Percentiles rank a stretch among this genome's conserved stretches.
phyloP scores from a whole-genome alignment of 257 asterid genomes.

The Leptodermis oblonga region DNA sequence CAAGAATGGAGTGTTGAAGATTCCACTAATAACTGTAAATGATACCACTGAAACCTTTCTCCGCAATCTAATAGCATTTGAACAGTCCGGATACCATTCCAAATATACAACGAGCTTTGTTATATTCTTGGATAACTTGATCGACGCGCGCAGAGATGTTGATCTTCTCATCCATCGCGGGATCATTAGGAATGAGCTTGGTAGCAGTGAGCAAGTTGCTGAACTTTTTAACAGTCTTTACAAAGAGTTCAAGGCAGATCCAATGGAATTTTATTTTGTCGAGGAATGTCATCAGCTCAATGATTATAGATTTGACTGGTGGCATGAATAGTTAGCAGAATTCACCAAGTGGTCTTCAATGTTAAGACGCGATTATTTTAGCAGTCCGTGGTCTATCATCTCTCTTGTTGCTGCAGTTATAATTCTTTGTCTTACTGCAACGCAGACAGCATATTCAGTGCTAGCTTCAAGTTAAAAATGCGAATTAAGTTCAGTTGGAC shows the following conservation, averaged over 20 bases:
- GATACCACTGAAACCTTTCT: conserved; percentile 27
- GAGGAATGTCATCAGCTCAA: conserved; percentile 13
- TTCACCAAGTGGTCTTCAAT: no score
- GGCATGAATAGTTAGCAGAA: conserved; percentile 7
- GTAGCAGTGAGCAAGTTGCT: conserved; percentile 16
- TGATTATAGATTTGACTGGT: conserved; percentile 16
- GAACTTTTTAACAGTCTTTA: conserved; percentile 28
- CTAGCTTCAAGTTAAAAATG: no score
- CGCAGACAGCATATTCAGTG: conserved; percentile 6
- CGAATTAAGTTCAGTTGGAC: no score
- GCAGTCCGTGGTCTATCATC: no score
- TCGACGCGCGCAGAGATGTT: conserved; percentile 25
- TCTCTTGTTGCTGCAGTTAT: conserved; percentile 10
- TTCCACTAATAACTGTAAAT: conserved; percentile 20
- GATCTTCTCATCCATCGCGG: conserved; percentile 10
- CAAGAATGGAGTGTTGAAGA: conserved; percentile 9
- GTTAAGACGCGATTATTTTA: conserved; percentile 12
- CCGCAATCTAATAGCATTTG: conserved; percentile 26
- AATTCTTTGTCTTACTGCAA: conserved; percentile 11
- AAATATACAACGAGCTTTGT: conserved; percentile 26
- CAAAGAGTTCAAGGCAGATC: conserved; percentile 22
- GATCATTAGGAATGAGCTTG: conserved; percentile 18
- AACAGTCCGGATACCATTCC: conserved; percentile 19
- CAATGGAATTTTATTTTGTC: conserved; percentile 21
- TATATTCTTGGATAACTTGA: conserved; percentile 30